A percentile compares a stretch with the other conserved stretches of the same genome.
These are phyloP conservation scores for Candida krabiensis DNA, from an alignment of 805 yeast genomes.

Conservation along the genomic window DNA sequence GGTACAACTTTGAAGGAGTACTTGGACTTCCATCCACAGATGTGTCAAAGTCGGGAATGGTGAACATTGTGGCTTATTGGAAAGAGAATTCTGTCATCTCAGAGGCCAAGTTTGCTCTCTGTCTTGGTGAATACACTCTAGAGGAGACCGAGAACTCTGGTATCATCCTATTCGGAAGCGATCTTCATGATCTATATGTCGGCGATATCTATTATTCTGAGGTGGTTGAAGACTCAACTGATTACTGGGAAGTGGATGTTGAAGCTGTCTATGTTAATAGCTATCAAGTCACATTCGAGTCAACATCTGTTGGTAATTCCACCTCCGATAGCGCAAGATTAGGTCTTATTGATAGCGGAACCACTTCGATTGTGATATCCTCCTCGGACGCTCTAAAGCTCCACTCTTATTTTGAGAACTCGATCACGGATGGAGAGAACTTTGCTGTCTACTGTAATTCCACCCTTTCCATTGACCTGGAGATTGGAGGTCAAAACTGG, in stretches of 20 bases:
- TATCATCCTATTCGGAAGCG: constrained; percentile 43
- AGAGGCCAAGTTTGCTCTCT: constrained; percentile 43
- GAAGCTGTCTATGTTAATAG: constrained; percentile 38
- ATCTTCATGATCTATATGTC: constrained; percentile 35
- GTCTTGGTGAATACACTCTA: constrained; percentile 37
- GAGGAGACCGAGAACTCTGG: constrained; percentile 36
- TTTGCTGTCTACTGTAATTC: constrained; percentile 61
- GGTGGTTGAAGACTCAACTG: constrained; percentile 31
- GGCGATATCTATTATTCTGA: constrained; percentile 43
- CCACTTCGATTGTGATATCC: constrained; percentile 60
- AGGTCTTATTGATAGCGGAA: constrained; percentile 65
- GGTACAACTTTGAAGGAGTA: constrained; percentile 58
- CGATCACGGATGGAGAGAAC: constrained; percentile 60
- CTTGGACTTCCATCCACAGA: constrained; percentile 56
- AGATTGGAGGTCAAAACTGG: constrained; percentile 46
- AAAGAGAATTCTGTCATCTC: constrained; percentile 35
- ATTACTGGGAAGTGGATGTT: constrained; percentile 55
- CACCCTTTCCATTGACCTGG: constrained; percentile 39
- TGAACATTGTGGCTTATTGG: constrained; percentile 43
- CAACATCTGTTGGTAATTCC: constrained; percentile 18
- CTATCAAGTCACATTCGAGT: constrained; percentile 32
- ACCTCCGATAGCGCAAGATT: constrained; percentile 30
- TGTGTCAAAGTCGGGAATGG: constrained; percentile 31
- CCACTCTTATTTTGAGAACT: constrained; percentile 50
- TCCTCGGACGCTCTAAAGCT: constrained; percentile 51